Evolutionary conservation across 768 basidiomycete species (phyloP), one percentile per base, ranked within the genome.

Genomic region (Dioszegia hungarica): DNA sequence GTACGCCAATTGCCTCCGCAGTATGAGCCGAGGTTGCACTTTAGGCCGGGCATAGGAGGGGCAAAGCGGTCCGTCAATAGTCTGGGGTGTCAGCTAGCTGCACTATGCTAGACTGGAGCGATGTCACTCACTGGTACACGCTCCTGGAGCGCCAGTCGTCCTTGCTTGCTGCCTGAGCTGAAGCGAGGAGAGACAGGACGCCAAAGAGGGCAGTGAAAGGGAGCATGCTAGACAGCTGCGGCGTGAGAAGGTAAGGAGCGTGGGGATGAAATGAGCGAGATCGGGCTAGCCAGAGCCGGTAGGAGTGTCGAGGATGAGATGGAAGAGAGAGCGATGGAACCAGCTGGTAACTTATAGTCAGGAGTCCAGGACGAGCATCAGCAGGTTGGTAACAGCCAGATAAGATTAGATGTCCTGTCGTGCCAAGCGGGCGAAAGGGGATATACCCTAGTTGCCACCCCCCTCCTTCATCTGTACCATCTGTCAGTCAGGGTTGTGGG

Each of bases 11-110:
- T 73, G 9, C 75, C 75, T n/a, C 75, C 75, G 53, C 75, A 76
- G 60, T 73, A 76, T 2, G 29, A 52, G 24, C 67, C 49, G 27
- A 47, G 27, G 38, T 69, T 48, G 59, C 74, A 59, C 31, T 67
- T 61, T 15, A 59, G 59, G 31, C 50, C 58, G 29, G 54, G 57
- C 11, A 61, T 59, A 24, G 66, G 39, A 1, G 64, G 58, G 2
- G 75, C 75, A 61, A 76, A 78, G 15, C 77, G 72, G 54, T 78
- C 77, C 0, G 75, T 77, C 34, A 78, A 41, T 43, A 78, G 50
- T 47, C 45, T 46, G 41, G 38, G n/a, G 6, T 9, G 27, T 44
- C 43, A 44, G 22, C 19, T 27, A 24, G 4, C 28, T 27, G n/a
- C n/a, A 31, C 8, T 12, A 15, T 9, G n/a, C 14, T 27, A 33